Evolutionary conservation across 2,329 filamentous ascomycete genomes (phyloP), one percentile per base, ranked within the genome.

Genomic region (Gliomastix tumulicola): DNA sequence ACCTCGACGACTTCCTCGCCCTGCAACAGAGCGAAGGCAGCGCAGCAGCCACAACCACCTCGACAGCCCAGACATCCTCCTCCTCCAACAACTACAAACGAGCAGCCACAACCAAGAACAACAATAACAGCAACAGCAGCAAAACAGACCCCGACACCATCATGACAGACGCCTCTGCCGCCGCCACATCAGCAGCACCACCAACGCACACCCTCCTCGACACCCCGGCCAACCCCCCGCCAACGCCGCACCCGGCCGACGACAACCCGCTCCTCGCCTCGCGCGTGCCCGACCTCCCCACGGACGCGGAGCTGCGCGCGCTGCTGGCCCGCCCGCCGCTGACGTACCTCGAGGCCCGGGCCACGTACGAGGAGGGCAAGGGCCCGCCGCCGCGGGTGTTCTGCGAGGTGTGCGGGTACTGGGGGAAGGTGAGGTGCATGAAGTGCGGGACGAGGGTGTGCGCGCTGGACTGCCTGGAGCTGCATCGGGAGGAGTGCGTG

Each of bases 361-460:
- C 67, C 3, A 51, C 47, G 20, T 71, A 63, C 63, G 63, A 58
- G 32, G 47, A 46, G 12, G 16, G 23, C 9, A 28, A 27, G 11
- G 17, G 15, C 28, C 34, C 28, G 44, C 80, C 82, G 3, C 64
- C 65, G 32, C 68, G 84, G 41, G 63, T 66, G 23, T 90, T 89
- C 56, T 90, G 85, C 59, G 82, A 82, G 53, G 77, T 88, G 21
- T 90, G 85, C 53, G 85, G 85, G 12, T 89, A 88, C 59, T 89
- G 85, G 84, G 85, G 84, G 3, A 66, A 79, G 28, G 79, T 87
- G 32, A 74, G 72, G 57, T 90, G 85, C 61, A 73, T 81, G 56
- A 86, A 84, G 63, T 90, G 85, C 59, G 84, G 84, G n/a, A 75
- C 74, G 32, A 70, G 81, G 49, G 79, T 86, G n/a, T 90, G 85